Conservation (phyloP, 2,329 filamentous ascomycete genomes). For the Phaeosphaeriaceae sp. region DNA sequence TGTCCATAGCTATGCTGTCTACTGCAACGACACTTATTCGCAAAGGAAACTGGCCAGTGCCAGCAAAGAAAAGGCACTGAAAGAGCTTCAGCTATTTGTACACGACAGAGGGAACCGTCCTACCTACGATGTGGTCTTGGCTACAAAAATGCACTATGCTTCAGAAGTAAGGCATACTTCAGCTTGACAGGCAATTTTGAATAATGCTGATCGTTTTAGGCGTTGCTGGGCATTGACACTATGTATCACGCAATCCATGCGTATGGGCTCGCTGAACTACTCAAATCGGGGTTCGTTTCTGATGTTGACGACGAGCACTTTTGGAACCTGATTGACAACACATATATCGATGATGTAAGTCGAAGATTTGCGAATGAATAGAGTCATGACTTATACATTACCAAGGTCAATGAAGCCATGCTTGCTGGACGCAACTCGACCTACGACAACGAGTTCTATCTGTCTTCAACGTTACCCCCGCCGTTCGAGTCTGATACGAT, state of each 20-base stretch:
- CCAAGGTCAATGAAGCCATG: constrained; percentile 39
- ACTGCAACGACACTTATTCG: constrained; percentile 26
- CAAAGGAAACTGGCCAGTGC: constrained; percentile 22
- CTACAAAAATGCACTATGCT: constrained; percentile 39
- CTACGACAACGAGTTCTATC: constrained; percentile 38
- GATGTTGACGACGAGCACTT: constrained; percentile 36
- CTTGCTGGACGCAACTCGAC: constrained; percentile 34
- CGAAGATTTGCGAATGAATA: not conserved
- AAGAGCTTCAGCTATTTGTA: constrained; percentile 29
- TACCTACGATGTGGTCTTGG: constrained; percentile 35
- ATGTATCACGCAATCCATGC: constrained; percentile 39
- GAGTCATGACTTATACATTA: constrained; percentile 7
- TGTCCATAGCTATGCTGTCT: constrained; percentile 29
- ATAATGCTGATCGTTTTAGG: constrained; percentile 10
- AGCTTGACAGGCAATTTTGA: constrained; percentile 12
- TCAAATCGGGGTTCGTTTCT: constrained; percentile 28
- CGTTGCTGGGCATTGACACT: constrained; percentile 30
- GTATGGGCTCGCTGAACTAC: constrained; percentile 33
- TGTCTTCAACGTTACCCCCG: constrained; percentile 31
- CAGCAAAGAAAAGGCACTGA: constrained; percentile 35
- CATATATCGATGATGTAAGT: constrained; percentile 43
- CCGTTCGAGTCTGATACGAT: constrained; percentile 8
- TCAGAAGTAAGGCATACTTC: constrained; percentile 27
- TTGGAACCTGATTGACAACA: constrained; percentile 41
- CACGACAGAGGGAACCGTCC: constrained; percentile 11